Percentiles rank a stretch among this genome's conserved stretches.
Conservation (phyloP, 2,329 filamentous ascomycete species). For the Diaporthe citri region DNA sequence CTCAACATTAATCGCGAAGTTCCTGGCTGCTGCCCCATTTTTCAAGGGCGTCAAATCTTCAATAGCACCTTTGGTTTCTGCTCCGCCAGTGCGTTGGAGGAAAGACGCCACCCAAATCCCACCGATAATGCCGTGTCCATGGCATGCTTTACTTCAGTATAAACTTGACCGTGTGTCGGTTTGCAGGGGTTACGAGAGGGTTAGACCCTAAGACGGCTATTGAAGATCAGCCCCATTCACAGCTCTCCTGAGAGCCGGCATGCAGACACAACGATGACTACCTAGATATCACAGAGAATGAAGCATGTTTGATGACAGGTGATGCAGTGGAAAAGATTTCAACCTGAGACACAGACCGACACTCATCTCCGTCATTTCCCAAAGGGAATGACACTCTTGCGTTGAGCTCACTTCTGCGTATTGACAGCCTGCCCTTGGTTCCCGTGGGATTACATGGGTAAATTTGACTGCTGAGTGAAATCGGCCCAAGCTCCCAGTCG, state of each 20-base stretch:
- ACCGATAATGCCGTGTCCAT: background rate
- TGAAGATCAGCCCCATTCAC: background rate
- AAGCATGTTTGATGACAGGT: background rate
- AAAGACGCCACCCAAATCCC: background rate
- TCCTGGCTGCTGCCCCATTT: background rate
- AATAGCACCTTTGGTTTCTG: background rate
- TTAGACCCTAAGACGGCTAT: background rate
- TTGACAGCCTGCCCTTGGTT: background rate
- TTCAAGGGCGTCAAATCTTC: background rate
- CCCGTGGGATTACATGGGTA: background rate
- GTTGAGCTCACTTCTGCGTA: background rate
- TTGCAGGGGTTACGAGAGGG: background rate
- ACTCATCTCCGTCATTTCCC: background rate
- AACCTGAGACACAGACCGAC: background rate
- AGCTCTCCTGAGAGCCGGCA: background rate
- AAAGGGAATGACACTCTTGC: background rate
- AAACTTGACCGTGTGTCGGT: background rate
- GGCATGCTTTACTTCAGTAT: background rate
- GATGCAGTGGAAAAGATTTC: accelerated
- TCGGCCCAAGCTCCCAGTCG: background rate
- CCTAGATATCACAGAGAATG: background rate
- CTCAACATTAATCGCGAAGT: background rate
- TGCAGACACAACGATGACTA: background rate
- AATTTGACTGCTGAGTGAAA: background rate
- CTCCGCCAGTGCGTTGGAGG: background rate